Evolutionary conservation across 2,329 filamentous ascomycete genomes (phyloP).

Genomic region (Trichoderma sp.): DNA sequence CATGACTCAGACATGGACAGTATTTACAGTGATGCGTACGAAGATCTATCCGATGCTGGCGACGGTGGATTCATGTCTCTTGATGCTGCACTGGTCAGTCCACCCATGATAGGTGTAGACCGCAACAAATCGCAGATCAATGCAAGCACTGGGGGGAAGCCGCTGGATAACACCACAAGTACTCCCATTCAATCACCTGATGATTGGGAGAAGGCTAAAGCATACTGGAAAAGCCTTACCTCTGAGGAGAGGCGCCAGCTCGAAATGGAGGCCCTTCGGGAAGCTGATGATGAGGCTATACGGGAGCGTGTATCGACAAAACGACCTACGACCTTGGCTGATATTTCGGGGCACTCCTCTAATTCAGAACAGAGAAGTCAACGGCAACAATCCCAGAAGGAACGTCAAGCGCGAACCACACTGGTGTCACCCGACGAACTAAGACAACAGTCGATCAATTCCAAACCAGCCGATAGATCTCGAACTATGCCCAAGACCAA

Average conservation of each 20-base stretch:
- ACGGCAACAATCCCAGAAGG: background rate
- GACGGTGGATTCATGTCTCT: constrained; percentile 69
- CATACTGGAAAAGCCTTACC: constrained; percentile 67
- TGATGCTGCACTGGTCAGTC: constrained; percentile 67
- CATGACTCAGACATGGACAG: constrained; percentile 52
- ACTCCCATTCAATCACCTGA: constrained; percentile 28
- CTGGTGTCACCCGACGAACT: background rate
- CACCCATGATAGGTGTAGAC: constrained; percentile 29
- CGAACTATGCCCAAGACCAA: background rate
- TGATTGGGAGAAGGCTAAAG: constrained; percentile 67
- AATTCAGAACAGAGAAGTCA: background rate
- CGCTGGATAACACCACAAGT: background rate
- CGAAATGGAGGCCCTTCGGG: constrained; percentile 55
- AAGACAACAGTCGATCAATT: background rate
- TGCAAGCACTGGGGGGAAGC: background rate
- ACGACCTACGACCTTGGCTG: background rate
- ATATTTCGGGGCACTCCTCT: background rate
- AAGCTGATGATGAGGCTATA: constrained; percentile 45
- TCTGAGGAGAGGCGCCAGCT: constrained; percentile 61
- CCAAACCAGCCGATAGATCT: background rate
- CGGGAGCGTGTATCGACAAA: background rate
- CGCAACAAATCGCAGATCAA: background rate
- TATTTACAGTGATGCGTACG: constrained; percentile 74
- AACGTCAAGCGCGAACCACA: background rate
- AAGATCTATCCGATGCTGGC: constrained; percentile 65